A percentile compares a stretch with the other conserved stretches of the same genome.
Evolutionary conservation across 148 eudicot species (phyloP).

Genomic region (Hydrangea macrophylla): DNA sequence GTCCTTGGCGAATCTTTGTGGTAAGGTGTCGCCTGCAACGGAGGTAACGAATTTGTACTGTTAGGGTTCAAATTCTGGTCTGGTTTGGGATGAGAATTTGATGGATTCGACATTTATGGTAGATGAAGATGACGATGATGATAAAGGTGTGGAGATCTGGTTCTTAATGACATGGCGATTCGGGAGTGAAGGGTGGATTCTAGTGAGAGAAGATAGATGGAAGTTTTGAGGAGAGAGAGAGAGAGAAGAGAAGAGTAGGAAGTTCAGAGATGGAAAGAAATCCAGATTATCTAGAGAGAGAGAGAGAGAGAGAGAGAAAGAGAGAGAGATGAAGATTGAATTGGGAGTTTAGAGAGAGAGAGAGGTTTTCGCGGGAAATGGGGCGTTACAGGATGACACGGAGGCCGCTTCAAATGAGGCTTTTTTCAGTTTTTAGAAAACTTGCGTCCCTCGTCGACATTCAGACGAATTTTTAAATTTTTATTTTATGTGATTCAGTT

Average conservation of each 20-base stretch:
- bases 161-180: background rate
- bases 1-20: slow-evolving; percentile 12
- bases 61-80: background rate
- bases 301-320: background rate
- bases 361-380: slow-evolving; percentile 53
- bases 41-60: background rate
- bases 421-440: too few species aligned
- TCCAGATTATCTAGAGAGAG: too few species aligned
- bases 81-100: slow-evolving; percentile 5
- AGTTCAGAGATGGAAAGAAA: background rate
- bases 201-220: background rate
- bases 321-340: background rate
- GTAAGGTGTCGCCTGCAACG: slow-evolving; percentile 19
- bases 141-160: background rate
- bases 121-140: background rate
- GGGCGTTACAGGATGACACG: slow-evolving; percentile 37
- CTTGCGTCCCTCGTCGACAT: too few species aligned
- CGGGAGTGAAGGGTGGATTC: slow-evolving; percentile 1
- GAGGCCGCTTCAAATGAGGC: slow-evolving; percentile 8
- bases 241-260: background rate
- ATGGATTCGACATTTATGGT: slow-evolving; percentile 28
- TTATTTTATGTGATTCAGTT: too few species aligned
- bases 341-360: slow-evolving; percentile 18
- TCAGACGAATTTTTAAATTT: too few species aligned
- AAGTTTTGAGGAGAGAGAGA: background rate